Evolutionary conservation across 2,329 filamentous ascomycete genomes (phyloP), one percentile per base, ranked within the genome.

Genomic region (Escovopsis sp.): DNA sequence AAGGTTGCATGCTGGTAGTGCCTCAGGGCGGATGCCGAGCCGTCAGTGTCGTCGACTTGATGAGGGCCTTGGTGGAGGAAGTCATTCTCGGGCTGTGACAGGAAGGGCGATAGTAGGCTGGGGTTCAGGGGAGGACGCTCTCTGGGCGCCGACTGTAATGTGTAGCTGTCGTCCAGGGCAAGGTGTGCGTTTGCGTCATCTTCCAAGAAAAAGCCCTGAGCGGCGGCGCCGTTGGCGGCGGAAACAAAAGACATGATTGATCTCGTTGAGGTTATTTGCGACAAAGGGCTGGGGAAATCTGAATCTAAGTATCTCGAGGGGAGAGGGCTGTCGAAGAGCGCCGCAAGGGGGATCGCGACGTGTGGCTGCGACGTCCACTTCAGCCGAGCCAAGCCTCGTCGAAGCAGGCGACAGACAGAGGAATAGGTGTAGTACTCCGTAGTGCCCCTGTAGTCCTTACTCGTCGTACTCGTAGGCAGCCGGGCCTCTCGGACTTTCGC

Each of bases 1-100:
- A 62, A 64, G 48, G 72, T 68, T 56, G 69, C 72, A 4, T 66
- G 55, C 48, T 68, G 68, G 48, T 69, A 72, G 48, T 68, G 59
- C 47, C 67, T 69, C 36, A 65, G 53, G 23, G 60, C 64, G 3
- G 67, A 67, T 40, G 64, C 57, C 12, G 70, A 73, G 45, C 69
- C 71, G 48, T 65, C 66, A 10, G 72, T 70, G 1, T 71, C 73
- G 44, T 68, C 59, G 41, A 58, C 51, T 36, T 58, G 55, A 40
- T 59, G 52, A 33, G 54, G 43, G 11, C n/a, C n/a, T n/a, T 59
- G 55, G 4, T 55, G 61, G 19, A 56, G 45, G 7, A 54, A 54
- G 26, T 57, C 56, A 41, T 52, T 54, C 10, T 57, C 50, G 47
- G 50, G 51, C 42, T 64, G 63, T 43, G 68, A 67, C 44, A 69